Base-by-base conservation (phyloP, 768 basidiomycete genomes). In the Baorangia bicolor region DNA sequence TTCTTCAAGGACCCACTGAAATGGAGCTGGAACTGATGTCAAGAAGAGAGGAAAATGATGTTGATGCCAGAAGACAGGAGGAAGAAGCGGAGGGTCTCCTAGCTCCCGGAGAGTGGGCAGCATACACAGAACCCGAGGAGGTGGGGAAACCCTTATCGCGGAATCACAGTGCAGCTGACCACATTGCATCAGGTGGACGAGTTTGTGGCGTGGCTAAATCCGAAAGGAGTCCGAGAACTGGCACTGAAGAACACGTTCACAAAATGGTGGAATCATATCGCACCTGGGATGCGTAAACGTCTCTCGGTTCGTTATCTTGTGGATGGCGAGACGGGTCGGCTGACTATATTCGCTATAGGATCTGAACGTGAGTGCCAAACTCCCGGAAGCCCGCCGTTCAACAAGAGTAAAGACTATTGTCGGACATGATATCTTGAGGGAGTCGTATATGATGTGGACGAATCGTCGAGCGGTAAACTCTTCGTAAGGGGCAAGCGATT, bases 1-100 rank as follows among this genome's bases (percentile, higher is more conserved):
- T 98, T 69, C 73, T 99, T 28, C 97, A 99, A 72, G 97, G 96
- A 0, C 92, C 92, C 25, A 90, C 87, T 60, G 84, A 87, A 62
- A 83, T 85, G 65, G 97, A 98, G 59, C 61, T 83, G 53, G 87
- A 91, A 55, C 70, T 88, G n/a, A 71, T 91, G 64, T 77, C 80
- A 51, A 79, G 83, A 64, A 76, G 84, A 57, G 74, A 75, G 43
- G 83, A 86, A 54, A 69, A 66, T 11, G 74, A 78, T 46, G 76
- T 93, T 28, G 79, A 79, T 47, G 76, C 74, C 51, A 76, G 89
- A 56, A 78, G 91, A 66, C 71, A 73, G 43, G 87, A 86, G 43
- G 95, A 94, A 69, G 94, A 96, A 69, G 92, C 90, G 2, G 85
- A 87, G 23, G 87, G 86, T 10, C 78, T 87, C 65, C 75, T 98